Base-by-base conservation (phyloP, 768 basidiomycete genomes). In the Boletus rufocinnamomeus region DNA sequence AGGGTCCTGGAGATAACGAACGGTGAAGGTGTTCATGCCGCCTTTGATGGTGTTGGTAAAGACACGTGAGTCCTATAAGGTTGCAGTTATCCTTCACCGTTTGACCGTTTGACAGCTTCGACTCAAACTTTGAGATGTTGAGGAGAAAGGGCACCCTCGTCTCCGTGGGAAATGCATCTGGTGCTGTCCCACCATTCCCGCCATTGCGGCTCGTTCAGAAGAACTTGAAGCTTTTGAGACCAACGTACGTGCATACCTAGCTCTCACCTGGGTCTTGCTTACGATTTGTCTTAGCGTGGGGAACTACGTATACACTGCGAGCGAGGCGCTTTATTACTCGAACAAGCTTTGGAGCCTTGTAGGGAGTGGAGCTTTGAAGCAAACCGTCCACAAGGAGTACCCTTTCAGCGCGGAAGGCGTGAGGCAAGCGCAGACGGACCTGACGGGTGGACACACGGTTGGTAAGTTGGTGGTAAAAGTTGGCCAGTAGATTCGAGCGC, bases 21-120 rank as follows among this genome's bases (percentile, higher is more conserved):
- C 43, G 91, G 90, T 8, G 80, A 86, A 63, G 91, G 93, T 17
- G 91, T 94, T 6, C 83, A 96, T 61, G 95, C 85, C 17, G 83
- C 93, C 25, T 96, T 89, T 66, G 96, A 99, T 66, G 96, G 96
- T 30, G 93, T 99, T n/a, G 96, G 96, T 2, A 95, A 91, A 77
- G 91, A 93, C 71, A 98, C 95, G 83, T 95, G 74, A 57, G 89
- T 79, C 23, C 37, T 17, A 6, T 32, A 11, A 11, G 1, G 27
- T 28, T 6, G 14, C 32, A 30, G 41, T 25, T 56, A 13, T 38
- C 56, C 45, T 51, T 30, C 17, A 10, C 48, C 58, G 27, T 46
- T 13, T 57, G 52, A 65, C 44, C 25, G 17, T 56, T 54, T 41
- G 27, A 16, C 63, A 91, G 89, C 6, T 90, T 89, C 69, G 89